Base-by-base conservation (phyloP, 768 basidiomycete species). In the Mycena leptocephala region DNA sequence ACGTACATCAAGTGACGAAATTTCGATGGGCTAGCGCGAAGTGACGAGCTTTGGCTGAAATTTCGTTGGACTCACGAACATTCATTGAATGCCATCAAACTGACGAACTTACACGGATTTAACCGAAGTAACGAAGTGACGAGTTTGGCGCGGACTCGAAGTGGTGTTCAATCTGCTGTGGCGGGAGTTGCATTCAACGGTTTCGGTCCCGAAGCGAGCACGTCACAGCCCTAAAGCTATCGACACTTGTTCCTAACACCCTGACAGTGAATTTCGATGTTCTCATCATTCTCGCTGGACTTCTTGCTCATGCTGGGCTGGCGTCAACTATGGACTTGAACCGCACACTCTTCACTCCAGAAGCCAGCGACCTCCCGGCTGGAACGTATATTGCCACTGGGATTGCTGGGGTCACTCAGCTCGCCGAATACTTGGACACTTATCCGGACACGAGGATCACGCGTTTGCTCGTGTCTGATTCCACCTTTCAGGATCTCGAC, bases 371-470 rank as follows among this genome's bases (percentile, higher is more conserved):
- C 43, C 58, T 70, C 13, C 69, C 68, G 39, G 39, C 26, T 43
- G 55, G 28, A 22, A 69, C 68, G 18, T 68, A 56, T 41, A 59
- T 69, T 20, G 69, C 56, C 69, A 70, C 69, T 46, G 69, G 69
- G 28, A n/a, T 70, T 33, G 30, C 32, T 30, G 69, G 56, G 30
- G n/a, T 70, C 30, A 46, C 58, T n/a, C 56, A 61, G 43, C 69
- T 70, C 22, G 69, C 69, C 16, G 41, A 61, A n/a, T 61, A 70
- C 32, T 35, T 70, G 28, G 69, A 70, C 56, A 33, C 56, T 30
- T 46, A 70, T 61, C 43, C 56, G 10, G 41, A 61, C 30, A 70
- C 41, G 22, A 58, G 43, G 28, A 59, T 61, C 35, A 70, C n/a
- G 20, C 33, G 58, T 22, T 26, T 70, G 20, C 69, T 70, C 30